These are phyloP conservation scores for Suillus bovinus DNA, from an alignment of 768 basidiomycete genomes.

Conservation along the genomic window DNA sequence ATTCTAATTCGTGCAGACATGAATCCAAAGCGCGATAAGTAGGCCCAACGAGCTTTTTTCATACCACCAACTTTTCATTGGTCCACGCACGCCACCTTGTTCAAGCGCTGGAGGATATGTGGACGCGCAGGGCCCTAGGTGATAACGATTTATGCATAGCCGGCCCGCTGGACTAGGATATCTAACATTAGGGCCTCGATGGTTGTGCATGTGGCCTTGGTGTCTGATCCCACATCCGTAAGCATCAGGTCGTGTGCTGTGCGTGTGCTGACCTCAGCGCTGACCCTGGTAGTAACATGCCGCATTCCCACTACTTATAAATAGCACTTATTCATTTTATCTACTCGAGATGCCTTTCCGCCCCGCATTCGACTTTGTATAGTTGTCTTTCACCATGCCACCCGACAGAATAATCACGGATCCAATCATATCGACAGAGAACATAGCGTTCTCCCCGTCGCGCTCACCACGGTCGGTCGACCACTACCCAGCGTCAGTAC, in stretches of 20 bases:
- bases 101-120: neutral
- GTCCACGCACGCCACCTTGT: neutral
- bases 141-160: neutral
- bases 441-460: constrained; percentile 28
- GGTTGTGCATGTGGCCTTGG: neutral
- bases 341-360: neutral
- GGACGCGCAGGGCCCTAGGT: neutral
- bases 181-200: constrained; percentile 1
- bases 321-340: constrained; percentile 1
- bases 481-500: constrained; percentile 14
- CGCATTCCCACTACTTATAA: constrained; percentile 2
- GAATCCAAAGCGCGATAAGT: no score
- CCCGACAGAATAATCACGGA: constrained; percentile 34
- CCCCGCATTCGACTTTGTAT: constrained; percentile 12
- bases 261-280: neutral
- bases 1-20: no score
- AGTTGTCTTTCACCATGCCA: constrained; percentile 16
- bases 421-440: constrained; percentile 37
- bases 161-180: neutral
- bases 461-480: constrained; percentile 21
- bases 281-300: neutral
- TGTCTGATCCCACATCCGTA: neutral
- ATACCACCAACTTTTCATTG: neutral
- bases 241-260: neutral
- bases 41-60: no score